Evolutionary conservation across 2,329 filamentous ascomycete genomes (phyloP).

Genomic region (Colletotrichum orchidophilum): DNA sequence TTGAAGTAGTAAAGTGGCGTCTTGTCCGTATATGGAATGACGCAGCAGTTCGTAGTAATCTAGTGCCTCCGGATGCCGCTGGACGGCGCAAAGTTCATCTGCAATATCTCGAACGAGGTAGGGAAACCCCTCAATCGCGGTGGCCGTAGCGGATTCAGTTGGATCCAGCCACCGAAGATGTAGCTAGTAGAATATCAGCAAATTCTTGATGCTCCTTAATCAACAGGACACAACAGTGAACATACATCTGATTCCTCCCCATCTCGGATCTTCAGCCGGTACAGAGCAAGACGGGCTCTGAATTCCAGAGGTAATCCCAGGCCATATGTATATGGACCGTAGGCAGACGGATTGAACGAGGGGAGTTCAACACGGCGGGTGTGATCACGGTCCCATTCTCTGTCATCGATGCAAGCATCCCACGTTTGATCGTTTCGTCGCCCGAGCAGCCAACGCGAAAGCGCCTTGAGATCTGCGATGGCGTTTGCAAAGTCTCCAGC

Average conservation of each 20-base stretch:
- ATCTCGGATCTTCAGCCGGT: conserved; percentile 77
- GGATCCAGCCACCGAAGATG: conserved; percentile 79
- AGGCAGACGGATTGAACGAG: conserved; percentile 66
- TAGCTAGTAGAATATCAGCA: conserved; percentile 49
- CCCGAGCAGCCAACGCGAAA: conserved; percentile 85
- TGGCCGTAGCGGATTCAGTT: conserved; percentile 31
- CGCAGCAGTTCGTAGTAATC: conserved; percentile 66
- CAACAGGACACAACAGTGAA: conserved; percentile 26
- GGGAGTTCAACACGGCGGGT: conserved; percentile 70
- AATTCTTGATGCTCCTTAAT: conserved; percentile 1
- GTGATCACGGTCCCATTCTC: conserved; percentile 86
- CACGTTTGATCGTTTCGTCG: conserved; percentile 79
- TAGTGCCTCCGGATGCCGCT: conserved; percentile 53
- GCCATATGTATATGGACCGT: conserved; percentile 72
- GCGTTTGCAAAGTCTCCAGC: conserved; percentile 71
- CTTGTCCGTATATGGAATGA: conserved; percentile 56
- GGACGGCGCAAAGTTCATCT: conserved; percentile 54
- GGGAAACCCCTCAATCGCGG: conserved; percentile 63
- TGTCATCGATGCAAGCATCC: conserved; percentile 76
- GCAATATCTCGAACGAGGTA: conserved; percentile 81
- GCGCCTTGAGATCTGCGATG: conserved; percentile 72
- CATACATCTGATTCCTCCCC: conserved; percentile 79
- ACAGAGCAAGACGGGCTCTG: conserved; percentile 83
- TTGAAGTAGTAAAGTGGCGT: conserved; percentile 62
- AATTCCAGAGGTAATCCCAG: conserved; percentile 81